Conservation (phyloP, 768 basidiomycete genomes). For the Suillus hirtellus region DNA sequence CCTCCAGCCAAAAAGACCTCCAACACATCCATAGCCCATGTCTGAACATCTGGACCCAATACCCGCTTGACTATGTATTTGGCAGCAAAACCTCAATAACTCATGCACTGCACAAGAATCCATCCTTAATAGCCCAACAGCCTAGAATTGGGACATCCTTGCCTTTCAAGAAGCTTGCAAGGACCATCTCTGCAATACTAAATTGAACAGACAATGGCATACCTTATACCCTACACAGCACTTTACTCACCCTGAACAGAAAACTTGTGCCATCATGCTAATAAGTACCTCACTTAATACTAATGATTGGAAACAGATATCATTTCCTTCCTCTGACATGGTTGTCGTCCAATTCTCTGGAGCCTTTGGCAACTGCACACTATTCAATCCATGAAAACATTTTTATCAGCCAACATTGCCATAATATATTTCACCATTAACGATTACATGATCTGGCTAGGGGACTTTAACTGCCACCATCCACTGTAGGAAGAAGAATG, state of each 20-base stretch:
- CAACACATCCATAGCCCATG: too few relatives aligned
- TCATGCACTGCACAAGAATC: not conserved
- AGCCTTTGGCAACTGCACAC: too few relatives aligned
- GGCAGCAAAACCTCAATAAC: not conserved
- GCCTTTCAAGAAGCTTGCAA: not conserved
- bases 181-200: not conserved
- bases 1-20: too few relatives aligned
- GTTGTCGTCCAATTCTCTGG: not conserved
- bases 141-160: not conserved
- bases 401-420: not conserved
- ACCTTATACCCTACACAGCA: not conserved
- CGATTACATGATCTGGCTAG: not conserved
- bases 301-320: not conserved
- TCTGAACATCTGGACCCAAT: not conserved
- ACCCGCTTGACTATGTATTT: not conserved
- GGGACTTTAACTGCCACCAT: not conserved
- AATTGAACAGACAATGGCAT: not conserved
- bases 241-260: not conserved
- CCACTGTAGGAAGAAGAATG: not conserved
- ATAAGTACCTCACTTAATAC: not conserved
- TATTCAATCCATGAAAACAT: not conserved
- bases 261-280: rapidly evolving
- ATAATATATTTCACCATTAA: rapidly evolving
- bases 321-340: not conserved
- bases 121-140: not conserved